Evolutionary conservation across 2,329 filamentous ascomycete species (phyloP).

Genomic region (Phialocephala subalpina): DNA sequence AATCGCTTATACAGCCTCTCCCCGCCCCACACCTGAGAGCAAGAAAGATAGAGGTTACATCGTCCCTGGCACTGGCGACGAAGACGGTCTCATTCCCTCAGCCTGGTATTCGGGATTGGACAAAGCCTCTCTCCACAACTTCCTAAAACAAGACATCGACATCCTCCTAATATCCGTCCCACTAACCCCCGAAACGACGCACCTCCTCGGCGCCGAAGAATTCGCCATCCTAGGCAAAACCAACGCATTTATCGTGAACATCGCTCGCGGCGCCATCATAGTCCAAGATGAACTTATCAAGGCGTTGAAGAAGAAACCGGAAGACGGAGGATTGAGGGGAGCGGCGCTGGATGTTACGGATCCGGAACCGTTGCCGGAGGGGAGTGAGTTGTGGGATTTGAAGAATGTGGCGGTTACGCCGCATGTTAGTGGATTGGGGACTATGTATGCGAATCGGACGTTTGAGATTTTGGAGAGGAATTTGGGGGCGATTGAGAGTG

Average conservation of each 20-base stretch:
- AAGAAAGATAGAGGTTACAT: slow-evolving; percentile 67
- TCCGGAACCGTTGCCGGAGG: slow-evolving; percentile 68
- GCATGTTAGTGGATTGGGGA: slow-evolving; percentile 65
- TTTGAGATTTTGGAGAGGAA: slow-evolving; percentile 67
- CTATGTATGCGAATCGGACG: slow-evolving; percentile 62
- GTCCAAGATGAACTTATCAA: slow-evolving; percentile 65
- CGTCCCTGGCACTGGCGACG: slow-evolving; percentile 64
- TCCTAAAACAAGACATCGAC: slow-evolving; percentile 47
- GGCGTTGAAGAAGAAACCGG: slow-evolving; percentile 51
- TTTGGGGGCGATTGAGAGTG: slow-evolving; percentile 58
- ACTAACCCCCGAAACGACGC: slow-evolving; percentile 45
- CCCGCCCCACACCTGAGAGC: slow-evolving; percentile 64
- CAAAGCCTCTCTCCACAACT: slow-evolving; percentile 44
- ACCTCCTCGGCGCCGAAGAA: slow-evolving; percentile 51
- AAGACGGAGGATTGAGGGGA: slow-evolving; percentile 59
- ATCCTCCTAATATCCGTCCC: slow-evolving; percentile 48
- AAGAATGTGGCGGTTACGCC: slow-evolving; percentile 70
- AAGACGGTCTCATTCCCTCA: slow-evolving; percentile 45
- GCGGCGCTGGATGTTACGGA: slow-evolving; percentile 74
- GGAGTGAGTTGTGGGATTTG: slow-evolving; percentile 68
- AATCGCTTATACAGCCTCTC: slow-evolving; percentile 69
- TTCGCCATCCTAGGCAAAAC: slow-evolving; percentile 46
- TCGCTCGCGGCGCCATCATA: slow-evolving; percentile 68
- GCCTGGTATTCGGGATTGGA: slow-evolving; percentile 48
- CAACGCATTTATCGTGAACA: slow-evolving; percentile 67